Conservation (phyloP, 2,329 filamentous ascomycete genomes). For the Fusarium bactridioides region DNA sequence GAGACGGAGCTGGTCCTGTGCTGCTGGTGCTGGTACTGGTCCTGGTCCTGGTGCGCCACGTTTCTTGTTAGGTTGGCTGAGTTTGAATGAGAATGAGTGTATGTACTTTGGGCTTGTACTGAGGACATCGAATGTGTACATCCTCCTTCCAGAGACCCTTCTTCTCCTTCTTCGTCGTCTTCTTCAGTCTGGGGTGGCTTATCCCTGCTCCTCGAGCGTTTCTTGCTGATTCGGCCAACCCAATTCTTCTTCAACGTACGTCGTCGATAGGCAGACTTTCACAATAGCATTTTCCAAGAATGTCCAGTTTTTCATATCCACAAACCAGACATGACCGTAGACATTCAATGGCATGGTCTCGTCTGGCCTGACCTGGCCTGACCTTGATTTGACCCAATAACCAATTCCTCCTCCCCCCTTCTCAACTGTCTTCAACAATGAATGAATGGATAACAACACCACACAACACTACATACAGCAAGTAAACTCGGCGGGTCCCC, state of each 20-base stretch:
- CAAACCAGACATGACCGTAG: not conserved
- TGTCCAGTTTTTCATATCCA: not conserved
- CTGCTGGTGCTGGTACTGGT: not conserved
- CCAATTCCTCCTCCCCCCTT: not conserved
- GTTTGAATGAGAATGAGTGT: not conserved
- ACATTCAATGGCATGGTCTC: slow-evolving; percentile 7
- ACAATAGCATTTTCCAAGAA: slow-evolving; percentile 7
- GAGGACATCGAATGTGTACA: slow-evolving; percentile 23
- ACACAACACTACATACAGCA: not conserved
- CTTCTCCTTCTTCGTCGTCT: not conserved
- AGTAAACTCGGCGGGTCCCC: slow-evolving; percentile 17
- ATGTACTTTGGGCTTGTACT: slow-evolving; percentile 21
- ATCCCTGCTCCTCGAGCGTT: slow-evolving; percentile 11
- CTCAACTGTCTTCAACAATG: slow-evolving; percentile 1
- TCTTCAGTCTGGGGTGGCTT: slow-evolving; percentile 35
- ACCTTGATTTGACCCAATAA: slow-evolving; percentile 6
- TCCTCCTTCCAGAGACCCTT: not conserved
- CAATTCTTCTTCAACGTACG: not conserved
- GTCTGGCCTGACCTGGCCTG: slow-evolving; percentile 1
- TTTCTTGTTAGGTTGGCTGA: slow-evolving; percentile 7
- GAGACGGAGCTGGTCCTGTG: not conserved
- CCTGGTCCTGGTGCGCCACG: slow-evolving; percentile 25
- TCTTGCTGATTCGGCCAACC: slow-evolving; percentile 31
- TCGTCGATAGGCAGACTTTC: not conserved
- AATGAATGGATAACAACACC: slow-evolving; percentile 4